phyloP scores from a whole-genome alignment of 1,284 basidiomycete genomes.

The Quambalaria eucalypti region DNA sequence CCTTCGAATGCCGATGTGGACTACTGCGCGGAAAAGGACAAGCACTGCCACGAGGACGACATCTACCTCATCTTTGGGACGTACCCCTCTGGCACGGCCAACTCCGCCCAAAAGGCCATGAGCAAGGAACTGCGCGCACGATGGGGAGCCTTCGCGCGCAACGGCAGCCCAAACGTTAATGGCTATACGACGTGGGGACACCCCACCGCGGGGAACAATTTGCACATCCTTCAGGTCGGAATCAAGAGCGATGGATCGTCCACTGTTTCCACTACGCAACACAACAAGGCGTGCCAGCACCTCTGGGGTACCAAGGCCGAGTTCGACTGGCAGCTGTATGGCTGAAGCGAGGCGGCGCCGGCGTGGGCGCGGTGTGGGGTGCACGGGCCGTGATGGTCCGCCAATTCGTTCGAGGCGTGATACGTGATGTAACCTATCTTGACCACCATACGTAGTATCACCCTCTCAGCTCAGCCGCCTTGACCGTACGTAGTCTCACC shows the following conservation, averaged over 20 bases:
- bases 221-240: conserved; percentile 18
- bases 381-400: too few relatives aligned
- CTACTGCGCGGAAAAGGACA: conserved; percentile 15
- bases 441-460: too few relatives aligned
- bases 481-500: too few relatives aligned
- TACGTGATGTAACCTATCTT: too few relatives aligned
- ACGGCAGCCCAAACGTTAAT: conserved; percentile 17
- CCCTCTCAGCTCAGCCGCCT: too few relatives aligned
- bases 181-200: conserved; percentile 12
- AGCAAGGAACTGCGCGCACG: conserved; percentile 22
- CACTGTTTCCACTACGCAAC: conserved; percentile 9
- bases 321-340: conserved; percentile 37
- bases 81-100: conserved; percentile 3
- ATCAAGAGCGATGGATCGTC: not conserved
- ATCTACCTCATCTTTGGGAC: conserved; percentile 24
- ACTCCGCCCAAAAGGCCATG: not conserved
- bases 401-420: too few relatives aligned
- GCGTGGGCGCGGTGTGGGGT: too few relatives aligned
- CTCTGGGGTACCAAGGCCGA: conserved; percentile 18
- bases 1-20: conserved; percentile 16
- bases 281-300: conserved; percentile 12
- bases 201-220: not conserved
- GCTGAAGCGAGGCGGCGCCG: too few relatives aligned
- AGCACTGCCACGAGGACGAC: conserved; percentile 39
- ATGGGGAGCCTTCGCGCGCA: conserved; percentile 16